phyloP scores from a whole-genome alignment of 2,329 filamentous ascomycete genomes.

The Fusarium annulatum region DNA sequence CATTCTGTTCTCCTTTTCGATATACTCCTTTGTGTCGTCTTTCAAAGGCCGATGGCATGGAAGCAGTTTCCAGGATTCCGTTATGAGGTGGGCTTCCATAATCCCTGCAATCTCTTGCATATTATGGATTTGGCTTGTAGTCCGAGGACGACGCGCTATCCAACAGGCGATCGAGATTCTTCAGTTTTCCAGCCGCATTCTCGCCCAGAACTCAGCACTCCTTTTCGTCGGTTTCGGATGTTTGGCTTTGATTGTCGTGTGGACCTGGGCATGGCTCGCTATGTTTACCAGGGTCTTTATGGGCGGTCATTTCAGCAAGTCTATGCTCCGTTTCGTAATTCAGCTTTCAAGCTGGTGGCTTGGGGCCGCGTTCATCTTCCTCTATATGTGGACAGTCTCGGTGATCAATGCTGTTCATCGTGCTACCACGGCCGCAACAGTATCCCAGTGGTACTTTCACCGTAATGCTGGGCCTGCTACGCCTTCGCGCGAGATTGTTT shows the following conservation, averaged over 20 bases:
- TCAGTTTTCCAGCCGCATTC: conserved; percentile 89
- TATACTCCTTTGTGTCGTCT: conserved; percentile 92
- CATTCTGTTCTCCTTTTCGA: conserved; percentile 86
- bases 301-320: conserved; percentile 82
- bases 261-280: conserved; percentile 95
- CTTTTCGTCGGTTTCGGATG: conserved; percentile 85
- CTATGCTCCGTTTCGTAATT: conserved; percentile 77
- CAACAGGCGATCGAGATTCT: conserved; percentile 87
- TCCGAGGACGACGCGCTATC: conserved; percentile 82
- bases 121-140: conserved; percentile 86
- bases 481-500: conserved; percentile 82
- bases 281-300: conserved; percentile 98
- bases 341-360: conserved; percentile 94
- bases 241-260: conserved; percentile 79
- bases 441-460: conserved; percentile 99
- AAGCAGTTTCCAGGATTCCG: conserved; percentile 82
- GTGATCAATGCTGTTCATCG: conserved; percentile 90
- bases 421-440: conserved; percentile 90
- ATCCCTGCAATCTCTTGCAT: conserved; percentile 79
- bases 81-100: conserved; percentile 88
- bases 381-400: conserved; percentile 95
- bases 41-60: conserved; percentile 82
- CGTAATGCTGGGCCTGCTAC: conserved; percentile 83
- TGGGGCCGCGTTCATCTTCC: conserved; percentile 88
- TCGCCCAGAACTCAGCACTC: conserved; percentile 85